Percentiles rank a stretch among this genome's conserved stretches.
These are phyloP conservation scores for Purshia tridentata DNA, from an alignment of 306 rosid species.

Conservation along the genomic window DNA sequence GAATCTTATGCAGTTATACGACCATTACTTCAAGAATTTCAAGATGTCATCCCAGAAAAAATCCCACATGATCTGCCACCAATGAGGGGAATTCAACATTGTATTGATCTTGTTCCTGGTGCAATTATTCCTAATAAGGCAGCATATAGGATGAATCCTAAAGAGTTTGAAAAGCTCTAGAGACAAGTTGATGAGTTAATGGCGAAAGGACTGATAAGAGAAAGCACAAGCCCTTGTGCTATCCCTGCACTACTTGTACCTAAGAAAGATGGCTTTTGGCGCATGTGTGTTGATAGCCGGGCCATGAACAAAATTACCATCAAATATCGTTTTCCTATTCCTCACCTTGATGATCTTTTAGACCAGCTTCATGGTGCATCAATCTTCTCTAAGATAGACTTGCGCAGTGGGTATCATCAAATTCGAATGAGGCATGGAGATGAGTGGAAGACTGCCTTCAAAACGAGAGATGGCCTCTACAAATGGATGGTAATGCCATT, in stretches of 20 bases:
- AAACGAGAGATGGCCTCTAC: neutral
- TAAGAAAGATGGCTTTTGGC: neutral
- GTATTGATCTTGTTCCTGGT: neutral
- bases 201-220: neutral
- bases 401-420: neutral
- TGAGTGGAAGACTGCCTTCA: slow-evolving; percentile 1
- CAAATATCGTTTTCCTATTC: neutral
- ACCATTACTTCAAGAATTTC: neutral
- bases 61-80: neutral
- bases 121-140: neutral
- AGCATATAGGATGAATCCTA: neutral
- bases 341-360: neutral
- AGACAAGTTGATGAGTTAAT: neutral
- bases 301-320: slow-evolving; percentile 10
- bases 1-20: neutral
- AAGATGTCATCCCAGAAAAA: neutral
- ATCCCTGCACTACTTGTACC: neutral
- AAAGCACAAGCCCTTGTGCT: neutral
- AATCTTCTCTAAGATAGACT: slow-evolving; percentile 5
- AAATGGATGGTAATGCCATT: neutral
- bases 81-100: neutral
- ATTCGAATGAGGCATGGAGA: neutral
- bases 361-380: slow-evolving; percentile 7
- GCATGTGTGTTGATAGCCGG: neutral
- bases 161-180: neutral